Evolutionary conservation across 192 early-diverging fungal genomes (phyloP).

Genomic region (Gryganskiella cystojenkinii): DNA sequence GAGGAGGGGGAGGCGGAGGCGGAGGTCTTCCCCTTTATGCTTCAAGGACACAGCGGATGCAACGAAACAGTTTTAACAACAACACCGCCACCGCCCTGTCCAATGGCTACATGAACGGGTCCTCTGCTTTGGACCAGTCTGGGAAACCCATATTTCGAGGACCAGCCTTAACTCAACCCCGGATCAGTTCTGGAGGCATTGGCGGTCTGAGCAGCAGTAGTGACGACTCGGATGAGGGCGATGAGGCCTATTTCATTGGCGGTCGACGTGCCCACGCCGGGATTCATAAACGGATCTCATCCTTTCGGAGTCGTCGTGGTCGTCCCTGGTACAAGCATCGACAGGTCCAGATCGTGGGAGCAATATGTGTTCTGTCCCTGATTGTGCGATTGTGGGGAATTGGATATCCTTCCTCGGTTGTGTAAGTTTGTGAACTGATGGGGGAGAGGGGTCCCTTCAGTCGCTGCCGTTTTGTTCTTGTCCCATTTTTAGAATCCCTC

Average conservation of each 20-base stretch:
- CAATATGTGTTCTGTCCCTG: conserved; percentile 55
- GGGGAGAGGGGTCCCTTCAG: no score
- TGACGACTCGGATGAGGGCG: conserved; percentile 19
- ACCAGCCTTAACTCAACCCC: conserved; percentile 6
- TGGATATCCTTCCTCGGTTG: conserved; percentile 66
- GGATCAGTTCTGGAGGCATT: conserved; percentile 26
- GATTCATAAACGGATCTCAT: conserved; percentile 23
- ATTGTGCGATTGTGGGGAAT: conserved; percentile 76
- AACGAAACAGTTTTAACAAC: no score
- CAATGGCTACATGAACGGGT: conserved; percentile 41
- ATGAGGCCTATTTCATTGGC: conserved; percentile 11
- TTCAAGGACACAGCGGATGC: conserved; percentile 44
- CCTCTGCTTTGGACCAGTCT: conserved; percentile 36
- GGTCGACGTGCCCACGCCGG: conserved; percentile 20
- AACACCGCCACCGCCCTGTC: no score
- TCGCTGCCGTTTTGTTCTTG: no score
- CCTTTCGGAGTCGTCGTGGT: conserved; percentile 34
- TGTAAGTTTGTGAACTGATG: no score
- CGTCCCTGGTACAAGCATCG: conserved; percentile 35
- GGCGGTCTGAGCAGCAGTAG: conserved; percentile 38
- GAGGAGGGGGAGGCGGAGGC: no score
- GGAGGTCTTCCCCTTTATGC: conserved; percentile 34
- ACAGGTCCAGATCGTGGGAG: conserved; percentile 23
- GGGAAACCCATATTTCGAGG: conserved; percentile 39
- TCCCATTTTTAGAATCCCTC: no score